phyloP scores from a whole-genome alignment of 345 rosid species.

The Rhizophora apiculata region DNA sequence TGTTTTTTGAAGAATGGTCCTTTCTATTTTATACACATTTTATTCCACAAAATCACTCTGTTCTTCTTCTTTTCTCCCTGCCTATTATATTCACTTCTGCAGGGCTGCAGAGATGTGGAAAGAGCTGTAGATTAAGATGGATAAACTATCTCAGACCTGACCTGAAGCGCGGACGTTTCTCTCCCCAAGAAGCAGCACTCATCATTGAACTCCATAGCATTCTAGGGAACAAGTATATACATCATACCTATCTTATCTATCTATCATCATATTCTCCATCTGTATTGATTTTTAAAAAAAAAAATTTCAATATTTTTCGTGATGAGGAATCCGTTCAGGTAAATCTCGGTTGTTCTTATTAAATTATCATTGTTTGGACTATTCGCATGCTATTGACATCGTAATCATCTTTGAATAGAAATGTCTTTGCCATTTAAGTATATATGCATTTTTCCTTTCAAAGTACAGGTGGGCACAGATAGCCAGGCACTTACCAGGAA shows the following conservation, averaged over 20 bases:
- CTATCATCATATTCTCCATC: background rate
- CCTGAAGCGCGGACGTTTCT: conserved; percentile 93
- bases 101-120: conserved; percentile 96
- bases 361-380: too few species aligned
- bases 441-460: too few species aligned
- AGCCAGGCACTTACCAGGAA: background rate
- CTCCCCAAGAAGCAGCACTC: conserved; percentile 87
- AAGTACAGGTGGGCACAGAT: conserved; percentile 31
- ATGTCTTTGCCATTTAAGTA: too few species aligned
- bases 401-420: too few species aligned
- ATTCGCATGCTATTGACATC: too few species aligned
- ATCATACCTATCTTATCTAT: too few species aligned
- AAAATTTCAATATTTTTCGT: background rate
- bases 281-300: background rate
- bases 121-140: conserved; percentile 96
- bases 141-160: conserved; percentile 91
- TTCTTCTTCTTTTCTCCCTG: background rate
- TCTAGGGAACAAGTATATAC: conserved; percentile 78
- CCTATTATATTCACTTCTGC: conserved; percentile 5
- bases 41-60: background rate
- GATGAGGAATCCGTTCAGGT: too few species aligned
- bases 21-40: too few species aligned
- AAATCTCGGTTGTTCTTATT: too few species aligned
- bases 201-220: conserved; percentile 91
- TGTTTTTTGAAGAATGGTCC: too few species aligned